phyloP scores from a whole-genome alignment of 2,329 filamentous ascomycete species.

The Phyllosticta paracitricarpa region DNA sequence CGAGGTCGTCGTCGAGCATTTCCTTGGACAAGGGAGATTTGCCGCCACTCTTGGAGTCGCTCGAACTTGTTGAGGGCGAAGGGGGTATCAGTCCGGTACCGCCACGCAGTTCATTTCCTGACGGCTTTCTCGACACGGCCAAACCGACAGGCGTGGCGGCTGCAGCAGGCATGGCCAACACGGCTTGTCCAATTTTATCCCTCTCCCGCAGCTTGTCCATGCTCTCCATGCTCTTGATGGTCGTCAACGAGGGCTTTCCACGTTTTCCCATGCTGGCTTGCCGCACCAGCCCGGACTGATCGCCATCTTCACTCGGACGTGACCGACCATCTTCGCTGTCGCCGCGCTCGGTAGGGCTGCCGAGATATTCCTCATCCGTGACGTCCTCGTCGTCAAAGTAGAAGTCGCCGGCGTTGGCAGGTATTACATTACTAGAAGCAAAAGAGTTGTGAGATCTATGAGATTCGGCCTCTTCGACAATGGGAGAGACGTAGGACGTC shows the following conservation, averaged over 20 bases:
- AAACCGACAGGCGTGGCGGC: conserved; percentile 6
- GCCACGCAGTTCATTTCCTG: conserved; percentile 20
- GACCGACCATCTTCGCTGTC: conserved; percentile 18
- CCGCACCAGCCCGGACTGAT: conserved; percentile 31
- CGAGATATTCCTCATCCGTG: conserved; percentile 26
- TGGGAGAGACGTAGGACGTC: conserved; percentile 38
- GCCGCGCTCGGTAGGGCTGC: conserved; percentile 10
- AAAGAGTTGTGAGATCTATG: conserved; percentile 33
- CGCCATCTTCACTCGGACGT: conserved; percentile 24
- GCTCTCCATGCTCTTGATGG: conserved; percentile 35
- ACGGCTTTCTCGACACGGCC: conserved; percentile 15
- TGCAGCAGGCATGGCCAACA: conserved; percentile 9
- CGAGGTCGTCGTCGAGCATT: neutral
- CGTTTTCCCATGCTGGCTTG: conserved; percentile 40
- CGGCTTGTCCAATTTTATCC: conserved; percentile 13
- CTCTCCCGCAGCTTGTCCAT: conserved; percentile 15
- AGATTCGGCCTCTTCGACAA: conserved; percentile 39
- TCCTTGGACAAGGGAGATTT: neutral
- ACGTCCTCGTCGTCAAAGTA: conserved; percentile 28
- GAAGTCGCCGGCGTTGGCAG: conserved; percentile 30
- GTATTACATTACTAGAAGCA: conserved; percentile 41
- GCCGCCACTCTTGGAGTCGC: conserved; percentile 18
- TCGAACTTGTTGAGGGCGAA: conserved; percentile 15
- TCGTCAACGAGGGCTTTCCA: conserved; percentile 38
- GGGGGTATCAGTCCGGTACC: conserved; percentile 26